phyloP scores from a whole-genome alignment of 805 yeast species.

The Nakazawaea laoshanensis region DNA sequence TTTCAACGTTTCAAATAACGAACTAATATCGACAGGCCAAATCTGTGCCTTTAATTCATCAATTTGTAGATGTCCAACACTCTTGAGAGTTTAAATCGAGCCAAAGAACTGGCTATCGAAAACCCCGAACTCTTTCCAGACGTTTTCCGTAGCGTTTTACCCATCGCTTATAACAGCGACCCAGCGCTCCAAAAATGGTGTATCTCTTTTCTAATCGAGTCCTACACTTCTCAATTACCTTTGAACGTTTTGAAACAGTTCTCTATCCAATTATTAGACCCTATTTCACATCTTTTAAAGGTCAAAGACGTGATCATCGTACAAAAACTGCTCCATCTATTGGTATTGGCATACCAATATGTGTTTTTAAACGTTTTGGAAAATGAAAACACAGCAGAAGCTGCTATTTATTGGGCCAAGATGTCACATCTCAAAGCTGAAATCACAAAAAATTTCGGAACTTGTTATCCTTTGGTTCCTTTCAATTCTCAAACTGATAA shows the following conservation, averaged over 20 bases:
- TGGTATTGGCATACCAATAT: constrained; percentile 32
- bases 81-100: constrained; percentile 10
- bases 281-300: constrained; percentile 20
- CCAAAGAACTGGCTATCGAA: constrained; percentile 12
- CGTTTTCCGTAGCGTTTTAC: constrained; percentile 23
- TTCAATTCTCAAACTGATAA: constrained; percentile 41
- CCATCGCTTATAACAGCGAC: constrained; percentile 27
- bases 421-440: constrained; percentile 46
- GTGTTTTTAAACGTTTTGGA: constrained; percentile 37
- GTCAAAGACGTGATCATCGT: constrained; percentile 24
- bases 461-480: constrained; percentile 43
- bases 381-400: constrained; percentile 30
- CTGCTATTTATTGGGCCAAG: constrained; percentile 41
- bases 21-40: too few relatives aligned
- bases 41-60: too few relatives aligned
- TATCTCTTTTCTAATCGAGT: constrained; percentile 27
- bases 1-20: too few relatives aligned
- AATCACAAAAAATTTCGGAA: constrained; percentile 54
- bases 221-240: constrained; percentile 23
- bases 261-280: constrained; percentile 14
- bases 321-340: constrained; percentile 24
- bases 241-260: constrained; percentile 26
- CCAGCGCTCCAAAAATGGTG: constrained; percentile 30
- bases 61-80: constrained; percentile 8
- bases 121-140: constrained; percentile 11